Percentiles rank a stretch among this genome's conserved stretches.
Conservation (phyloP, 495 filamentous ascomycete species). For the Bryoglossum gracile region DNA sequence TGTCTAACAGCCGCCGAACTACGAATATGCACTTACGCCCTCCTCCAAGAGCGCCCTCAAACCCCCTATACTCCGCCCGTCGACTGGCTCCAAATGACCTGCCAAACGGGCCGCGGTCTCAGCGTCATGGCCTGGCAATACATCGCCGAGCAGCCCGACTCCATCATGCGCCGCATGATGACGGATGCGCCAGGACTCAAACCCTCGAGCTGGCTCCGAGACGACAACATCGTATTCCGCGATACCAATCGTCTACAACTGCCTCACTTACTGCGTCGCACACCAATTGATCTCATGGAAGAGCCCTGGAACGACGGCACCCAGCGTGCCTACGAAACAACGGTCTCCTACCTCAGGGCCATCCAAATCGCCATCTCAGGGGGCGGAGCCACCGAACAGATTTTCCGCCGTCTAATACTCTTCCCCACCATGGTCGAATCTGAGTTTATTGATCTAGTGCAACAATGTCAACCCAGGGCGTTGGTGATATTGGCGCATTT, state of each 20-base stretch:
- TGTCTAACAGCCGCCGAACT: conserved; percentile 29
- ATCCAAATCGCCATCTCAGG: conserved; percentile 26
- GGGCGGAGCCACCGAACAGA: conserved; percentile 17
- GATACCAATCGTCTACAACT: conserved; percentile 19
- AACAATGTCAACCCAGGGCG: conserved; percentile 31
- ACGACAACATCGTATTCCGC: conserved; percentile 20
- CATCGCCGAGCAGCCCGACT: conserved; percentile 16
- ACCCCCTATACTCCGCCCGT: conserved; percentile 32
- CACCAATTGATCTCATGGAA: conserved; percentile 4
- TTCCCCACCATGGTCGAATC: conserved; percentile 33
- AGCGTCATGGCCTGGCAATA: conserved; percentile 17
- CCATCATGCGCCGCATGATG: conserved; percentile 14
- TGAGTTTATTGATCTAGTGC: conserved; percentile 30
- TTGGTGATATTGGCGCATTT: conserved; percentile 34
- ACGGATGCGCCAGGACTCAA: conserved; percentile 11
- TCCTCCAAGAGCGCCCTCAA: conserved; percentile 26
- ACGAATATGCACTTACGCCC: conserved; percentile 25
- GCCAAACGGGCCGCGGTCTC: conserved; percentile 21
- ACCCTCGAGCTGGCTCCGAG: neutral
- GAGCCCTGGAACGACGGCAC: conserved; percentile 30
- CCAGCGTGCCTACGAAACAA: conserved; percentile 28
- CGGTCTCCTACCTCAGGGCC: conserved; percentile 30
- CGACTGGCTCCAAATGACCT: conserved; percentile 30
- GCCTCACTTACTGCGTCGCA: conserved; percentile 21
- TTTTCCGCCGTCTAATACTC: conserved; percentile 29